A percentile compares a stretch with the other conserved stretches of the same genome.
These are phyloP conservation scores for Phytophthora palmivora DNA, from an alignment of 352 stramenopile genomes.

Conservation along the genomic window DNA sequence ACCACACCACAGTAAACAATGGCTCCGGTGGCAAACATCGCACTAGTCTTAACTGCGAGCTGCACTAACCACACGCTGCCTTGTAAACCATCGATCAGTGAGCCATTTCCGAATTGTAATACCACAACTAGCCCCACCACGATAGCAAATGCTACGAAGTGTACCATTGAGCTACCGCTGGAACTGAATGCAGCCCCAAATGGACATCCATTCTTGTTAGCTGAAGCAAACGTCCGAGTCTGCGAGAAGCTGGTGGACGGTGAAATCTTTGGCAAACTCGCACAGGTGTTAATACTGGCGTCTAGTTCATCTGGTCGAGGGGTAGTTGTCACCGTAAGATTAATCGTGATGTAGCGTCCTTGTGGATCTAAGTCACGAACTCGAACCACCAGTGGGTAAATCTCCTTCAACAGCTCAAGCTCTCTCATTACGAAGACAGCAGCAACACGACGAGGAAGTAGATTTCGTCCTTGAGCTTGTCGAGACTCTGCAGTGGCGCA, in stretches of 20 bases:
- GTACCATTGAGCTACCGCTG: slow-evolving; percentile 6
- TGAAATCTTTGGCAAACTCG: slow-evolving; percentile 7
- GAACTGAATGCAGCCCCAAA: slow-evolving; percentile 4
- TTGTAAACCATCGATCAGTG: slow-evolving; percentile 17
- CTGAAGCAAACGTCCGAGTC: background rate
- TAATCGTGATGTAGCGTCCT: too few relatives aligned
- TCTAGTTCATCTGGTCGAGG: too few relatives aligned
- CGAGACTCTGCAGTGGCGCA: too few relatives aligned
- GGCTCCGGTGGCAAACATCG: slow-evolving; percentile 19
- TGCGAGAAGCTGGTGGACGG: slow-evolving; percentile 7
- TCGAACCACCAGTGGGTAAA: too few relatives aligned
- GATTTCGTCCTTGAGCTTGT: too few relatives aligned
- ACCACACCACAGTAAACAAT: slow-evolving; percentile 1
- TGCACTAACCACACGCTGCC: slow-evolving; percentile 25
- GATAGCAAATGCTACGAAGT: slow-evolving; percentile 18
- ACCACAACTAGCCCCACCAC: slow-evolving; percentile 16
- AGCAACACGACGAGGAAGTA: too few relatives aligned
- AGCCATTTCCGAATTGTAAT: slow-evolving; percentile 22
- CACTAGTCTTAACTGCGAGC: slow-evolving; percentile 3
- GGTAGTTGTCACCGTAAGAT: too few relatives aligned
- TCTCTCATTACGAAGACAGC: too few relatives aligned
- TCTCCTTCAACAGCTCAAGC: too few relatives aligned
- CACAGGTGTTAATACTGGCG: too few relatives aligned
- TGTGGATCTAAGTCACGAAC: too few relatives aligned
- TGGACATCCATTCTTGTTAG: slow-evolving; percentile 3